Percentiles rank a stretch among this genome's conserved stretches.
phyloP scores from a whole-genome alignment of 805 yeast genomes.

The Jamesozyma lodderae region DNA sequence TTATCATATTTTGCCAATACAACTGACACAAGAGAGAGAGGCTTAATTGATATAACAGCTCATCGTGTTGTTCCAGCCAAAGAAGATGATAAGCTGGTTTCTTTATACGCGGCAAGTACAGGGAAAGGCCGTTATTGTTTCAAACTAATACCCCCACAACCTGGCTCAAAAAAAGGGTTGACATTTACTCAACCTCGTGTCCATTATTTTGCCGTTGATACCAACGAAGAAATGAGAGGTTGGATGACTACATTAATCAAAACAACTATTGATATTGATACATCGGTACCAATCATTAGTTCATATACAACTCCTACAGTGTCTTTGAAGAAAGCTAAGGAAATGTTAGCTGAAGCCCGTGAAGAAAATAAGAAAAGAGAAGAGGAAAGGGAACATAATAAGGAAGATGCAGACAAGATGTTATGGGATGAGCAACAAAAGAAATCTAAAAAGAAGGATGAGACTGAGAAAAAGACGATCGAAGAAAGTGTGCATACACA shows the following conservation, averaged over 20 bases:
- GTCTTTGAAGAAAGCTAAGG: slow-evolving; percentile 78
- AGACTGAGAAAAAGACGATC: neutral
- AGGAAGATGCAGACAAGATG: slow-evolving; percentile 24
- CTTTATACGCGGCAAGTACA: slow-evolving; percentile 84
- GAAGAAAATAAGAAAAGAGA: slow-evolving; percentile 57
- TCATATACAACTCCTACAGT: slow-evolving; percentile 96
- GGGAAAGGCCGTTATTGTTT: slow-evolving; percentile 93
- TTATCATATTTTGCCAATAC: slow-evolving; percentile 76
- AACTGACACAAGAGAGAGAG: slow-evolving; percentile 77
- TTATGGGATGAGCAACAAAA: slow-evolving; percentile 27
- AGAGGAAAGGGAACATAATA: slow-evolving; percentile 29
- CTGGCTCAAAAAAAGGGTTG: slow-evolving; percentile 90
- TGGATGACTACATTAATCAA: slow-evolving; percentile 95
- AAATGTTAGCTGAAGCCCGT: slow-evolving; percentile 70
- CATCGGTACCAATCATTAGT: slow-evolving; percentile 80
- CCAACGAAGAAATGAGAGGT: slow-evolving; percentile 79
- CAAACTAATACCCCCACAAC: slow-evolving; percentile 92
- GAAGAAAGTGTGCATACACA: slow-evolving; percentile 7
- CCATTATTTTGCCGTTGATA: slow-evolving; percentile 92
- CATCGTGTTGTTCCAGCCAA: slow-evolving; percentile 80
- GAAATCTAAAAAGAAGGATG: slow-evolving; percentile 3
- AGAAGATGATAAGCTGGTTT: slow-evolving; percentile 77
- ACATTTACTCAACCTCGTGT: slow-evolving; percentile 94
- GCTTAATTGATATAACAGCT: slow-evolving; percentile 90
- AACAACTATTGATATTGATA: slow-evolving; percentile 94